phyloP scores from a whole-genome alignment of 306 rosid genomes.

The Urtica urens region DNA sequence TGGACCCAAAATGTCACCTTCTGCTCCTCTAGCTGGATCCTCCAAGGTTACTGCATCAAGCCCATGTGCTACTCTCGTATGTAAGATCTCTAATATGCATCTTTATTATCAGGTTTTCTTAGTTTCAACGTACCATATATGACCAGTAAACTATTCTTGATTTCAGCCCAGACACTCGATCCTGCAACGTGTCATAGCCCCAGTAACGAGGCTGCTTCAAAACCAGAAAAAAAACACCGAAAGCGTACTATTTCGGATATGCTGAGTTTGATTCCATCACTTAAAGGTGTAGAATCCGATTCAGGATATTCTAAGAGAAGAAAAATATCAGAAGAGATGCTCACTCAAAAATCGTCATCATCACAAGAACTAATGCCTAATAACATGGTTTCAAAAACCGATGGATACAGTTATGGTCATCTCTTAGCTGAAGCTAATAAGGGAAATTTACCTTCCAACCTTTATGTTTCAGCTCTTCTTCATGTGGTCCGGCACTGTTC shows the following conservation, averaged over 20 bases:
- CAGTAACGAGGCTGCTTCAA: constrained; percentile 35
- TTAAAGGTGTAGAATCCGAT: constrained; percentile 44
- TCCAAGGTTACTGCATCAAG: constrained; percentile 48
- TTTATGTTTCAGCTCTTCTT: constrained; percentile 84
- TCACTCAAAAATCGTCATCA: constrained; percentile 28
- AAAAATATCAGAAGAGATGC: constrained; percentile 39
- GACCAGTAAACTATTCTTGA: constrained; percentile 18
- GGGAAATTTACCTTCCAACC: constrained; percentile 76
- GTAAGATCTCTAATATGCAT: constrained; percentile 57
- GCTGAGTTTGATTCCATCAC: constrained; percentile 74
- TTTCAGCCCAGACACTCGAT: constrained; percentile 69
- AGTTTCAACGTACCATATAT: constrained; percentile 1
- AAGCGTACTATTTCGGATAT: constrained; percentile 73
- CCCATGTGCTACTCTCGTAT: constrained; percentile 56
- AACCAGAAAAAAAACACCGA: constrained; percentile 45
- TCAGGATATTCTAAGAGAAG: constrained; percentile 47
- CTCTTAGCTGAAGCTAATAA: constrained; percentile 79
- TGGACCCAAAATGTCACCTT: constrained; percentile 40
- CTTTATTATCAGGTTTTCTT: constrained; percentile 14
- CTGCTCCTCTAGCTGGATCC: constrained; percentile 33
- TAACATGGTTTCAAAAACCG: constrained; percentile 45
- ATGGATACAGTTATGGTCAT: constrained; percentile 56
- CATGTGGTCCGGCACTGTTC: constrained; percentile 92
- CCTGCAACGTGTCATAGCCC: constrained; percentile 28
- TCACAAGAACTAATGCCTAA: constrained; percentile 35